These are phyloP conservation scores for Apophysomyces elegans DNA, from an alignment of 371 early-diverging fungal species.

Conservation along the genomic window DNA sequence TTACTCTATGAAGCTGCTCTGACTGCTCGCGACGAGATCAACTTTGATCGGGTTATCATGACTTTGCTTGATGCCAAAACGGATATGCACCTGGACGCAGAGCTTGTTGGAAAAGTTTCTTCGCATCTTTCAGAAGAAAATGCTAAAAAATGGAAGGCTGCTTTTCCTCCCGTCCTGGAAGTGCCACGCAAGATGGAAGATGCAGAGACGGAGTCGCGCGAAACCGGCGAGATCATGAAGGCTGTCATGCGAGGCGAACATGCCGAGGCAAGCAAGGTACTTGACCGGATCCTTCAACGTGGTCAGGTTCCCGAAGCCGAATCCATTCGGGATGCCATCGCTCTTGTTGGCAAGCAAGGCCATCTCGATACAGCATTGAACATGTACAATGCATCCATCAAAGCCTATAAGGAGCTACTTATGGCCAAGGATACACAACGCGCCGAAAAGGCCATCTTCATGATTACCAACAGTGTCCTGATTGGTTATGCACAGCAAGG, in stretches of 20 bases:
- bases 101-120: not conserved
- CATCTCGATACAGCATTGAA: constrained; percentile 33
- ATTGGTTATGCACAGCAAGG: constrained; percentile 62
- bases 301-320: constrained; percentile 40
- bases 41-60: constrained; percentile 3
- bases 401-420: constrained; percentile 26
- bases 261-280: constrained; percentile 26
- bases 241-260: constrained; percentile 28
- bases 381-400: constrained; percentile 35
- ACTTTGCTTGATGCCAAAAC: constrained; percentile 5
- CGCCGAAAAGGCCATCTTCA: constrained; percentile 31
- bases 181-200: constrained; percentile 5
- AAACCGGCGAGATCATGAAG: constrained; percentile 28
- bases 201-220: not conserved
- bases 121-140: constrained; percentile 4
- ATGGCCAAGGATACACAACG: constrained; percentile 18
- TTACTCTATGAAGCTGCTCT: constrained; percentile 27
- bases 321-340: constrained; percentile 48
- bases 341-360: constrained; percentile 51
- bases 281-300: constrained; percentile 27
- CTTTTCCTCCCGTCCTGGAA: constrained; percentile 9
- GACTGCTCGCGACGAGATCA: constrained; percentile 12
- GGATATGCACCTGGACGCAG: not conserved
- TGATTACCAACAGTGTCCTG: constrained; percentile 57
- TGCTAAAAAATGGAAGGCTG: constrained; percentile 5